Evolutionary conservation across 768 basidiomycete genomes (phyloP), one percentile per base, ranked within the genome.

Genomic region (Cytidiella melzeri): DNA sequence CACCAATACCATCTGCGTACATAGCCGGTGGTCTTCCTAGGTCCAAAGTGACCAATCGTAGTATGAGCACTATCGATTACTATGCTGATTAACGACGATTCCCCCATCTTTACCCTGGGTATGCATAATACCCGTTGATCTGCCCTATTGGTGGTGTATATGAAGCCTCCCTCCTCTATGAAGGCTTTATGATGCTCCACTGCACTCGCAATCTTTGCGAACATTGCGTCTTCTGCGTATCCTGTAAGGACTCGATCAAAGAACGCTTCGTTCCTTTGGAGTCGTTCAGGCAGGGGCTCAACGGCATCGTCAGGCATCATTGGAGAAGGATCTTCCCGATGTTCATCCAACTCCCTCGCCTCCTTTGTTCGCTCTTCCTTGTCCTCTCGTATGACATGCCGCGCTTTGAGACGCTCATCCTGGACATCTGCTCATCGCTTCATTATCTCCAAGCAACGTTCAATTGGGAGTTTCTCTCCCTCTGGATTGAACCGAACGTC

Each of bases 1-100:
- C 65, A 73, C 72, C 69, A 73, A 38, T 59, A 69, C 60, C 61
- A 68, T 4, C 57, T 47, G 1, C 65, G 49, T 0, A 72, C 37
- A 37, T 71, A 71, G 0, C 61, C 58, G 0, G 50, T 6, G 0
- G 64, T 73, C 25, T 57, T 45, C 5, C 62, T 55, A 1, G 43
- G n/a, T 1, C 47, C 61, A 20, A 67, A 63, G 41, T 72, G 70
- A 0, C 69, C 71, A 0, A 73, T 47, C 0, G 57, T 50, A 0
- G 9, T 7, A 43, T 73, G 69, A 0, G 62, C 65, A n/a, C 65
- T 52, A 4, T 58, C 53, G 3, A 67, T 47, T 2, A 66, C 46
- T 3, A 67, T 36, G 19, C 59, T 51, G 3, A 41, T 19, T 0
- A 61, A 52, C 5, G 42, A 40, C 0, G 23, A 13, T 21, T 40